A percentile compares a stretch with the other conserved stretches of the same genome.
Evolutionary conservation across 2,329 filamentous ascomycete genomes (phyloP).

Genomic region (Chaetomiaceae sp.): DNA sequence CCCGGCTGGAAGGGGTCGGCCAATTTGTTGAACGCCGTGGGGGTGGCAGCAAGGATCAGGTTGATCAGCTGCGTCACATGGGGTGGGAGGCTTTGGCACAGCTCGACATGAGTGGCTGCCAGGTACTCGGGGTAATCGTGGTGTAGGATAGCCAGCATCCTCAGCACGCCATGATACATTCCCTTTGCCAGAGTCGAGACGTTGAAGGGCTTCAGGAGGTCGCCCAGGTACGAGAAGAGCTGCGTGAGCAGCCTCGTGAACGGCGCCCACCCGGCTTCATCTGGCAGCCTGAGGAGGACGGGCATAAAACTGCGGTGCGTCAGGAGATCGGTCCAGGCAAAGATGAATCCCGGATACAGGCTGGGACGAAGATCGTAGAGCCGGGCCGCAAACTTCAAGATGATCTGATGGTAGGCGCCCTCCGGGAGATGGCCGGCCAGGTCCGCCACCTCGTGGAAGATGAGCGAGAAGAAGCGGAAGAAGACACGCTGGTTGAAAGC

Average conservation of each 20-base stretch:
- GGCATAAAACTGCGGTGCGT: conserved; percentile 84
- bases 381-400: conserved; percentile 65
- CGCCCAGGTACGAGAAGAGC: conserved; percentile 68
- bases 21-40: conserved; percentile 61
- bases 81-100: conserved; percentile 75
- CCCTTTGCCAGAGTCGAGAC: conserved; percentile 69
- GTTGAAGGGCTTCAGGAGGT: conserved; percentile 70
- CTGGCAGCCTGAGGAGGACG: conserved; percentile 62
- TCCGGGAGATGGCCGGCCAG: conserved; percentile 55
- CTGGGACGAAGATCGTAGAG: conserved; percentile 71
- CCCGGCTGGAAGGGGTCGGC: conserved; percentile 69
- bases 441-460: conserved; percentile 69
- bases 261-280: conserved; percentile 67
- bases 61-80: conserved; percentile 87
- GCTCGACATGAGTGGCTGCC: conserved; percentile 75
- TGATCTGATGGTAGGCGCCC: conserved; percentile 62
- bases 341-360: conserved; percentile 76
- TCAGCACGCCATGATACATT: conserved; percentile 77
- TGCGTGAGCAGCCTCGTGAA: conserved; percentile 71
- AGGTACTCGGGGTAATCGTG: conserved; percentile 95
- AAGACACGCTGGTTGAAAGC: conserved; percentile 84
- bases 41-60: conserved; percentile 76
- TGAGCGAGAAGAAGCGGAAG: conserved; percentile 78
- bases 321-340: conserved; percentile 77
- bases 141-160: conserved; percentile 78